phyloP scores from a whole-genome alignment of 805 yeast species.

The Pichia paraexigua region DNA sequence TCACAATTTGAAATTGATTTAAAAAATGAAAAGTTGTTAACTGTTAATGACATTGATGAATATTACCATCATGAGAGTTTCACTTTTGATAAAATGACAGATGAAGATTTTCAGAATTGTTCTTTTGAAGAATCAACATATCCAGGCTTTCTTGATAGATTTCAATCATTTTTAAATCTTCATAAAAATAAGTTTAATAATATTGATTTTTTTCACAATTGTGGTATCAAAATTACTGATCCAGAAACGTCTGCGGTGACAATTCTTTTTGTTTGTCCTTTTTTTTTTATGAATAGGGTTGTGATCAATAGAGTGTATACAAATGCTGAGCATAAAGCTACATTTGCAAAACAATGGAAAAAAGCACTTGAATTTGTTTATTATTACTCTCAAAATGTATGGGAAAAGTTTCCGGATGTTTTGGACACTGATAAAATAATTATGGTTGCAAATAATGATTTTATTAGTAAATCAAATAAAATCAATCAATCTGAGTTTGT shows the following conservation, averaged over 20 bases:
- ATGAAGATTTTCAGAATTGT: neutral
- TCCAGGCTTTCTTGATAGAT: conserved; percentile 1
- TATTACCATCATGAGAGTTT: neutral
- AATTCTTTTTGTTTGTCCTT: conserved; percentile 3
- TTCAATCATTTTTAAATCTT: neutral
- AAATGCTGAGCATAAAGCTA: neutral
- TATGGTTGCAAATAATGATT: conserved; percentile 3
- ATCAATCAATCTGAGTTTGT: neutral
- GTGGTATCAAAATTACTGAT: conserved; percentile 3
- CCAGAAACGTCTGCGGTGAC: neutral
- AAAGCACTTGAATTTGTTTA: conserved; percentile 5
- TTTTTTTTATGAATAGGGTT: neutral
- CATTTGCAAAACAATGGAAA: neutral
- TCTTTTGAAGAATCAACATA: conserved; percentile 1
- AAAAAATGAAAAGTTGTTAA: neutral
- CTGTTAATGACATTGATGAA: neutral
- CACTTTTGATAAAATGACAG: neutral
- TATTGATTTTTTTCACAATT: neutral
- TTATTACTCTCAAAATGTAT: neutral
- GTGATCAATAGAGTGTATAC: conserved; percentile 6
- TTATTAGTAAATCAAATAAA: neutral
- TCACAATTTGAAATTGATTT: neutral
- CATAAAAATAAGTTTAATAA: neutral
- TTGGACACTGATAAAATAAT: neutral
- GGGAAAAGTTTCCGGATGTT: neutral